Base-by-base conservation (phyloP, 2,329 filamentous ascomycete genomes). In the Phialocephala subalpina region DNA sequence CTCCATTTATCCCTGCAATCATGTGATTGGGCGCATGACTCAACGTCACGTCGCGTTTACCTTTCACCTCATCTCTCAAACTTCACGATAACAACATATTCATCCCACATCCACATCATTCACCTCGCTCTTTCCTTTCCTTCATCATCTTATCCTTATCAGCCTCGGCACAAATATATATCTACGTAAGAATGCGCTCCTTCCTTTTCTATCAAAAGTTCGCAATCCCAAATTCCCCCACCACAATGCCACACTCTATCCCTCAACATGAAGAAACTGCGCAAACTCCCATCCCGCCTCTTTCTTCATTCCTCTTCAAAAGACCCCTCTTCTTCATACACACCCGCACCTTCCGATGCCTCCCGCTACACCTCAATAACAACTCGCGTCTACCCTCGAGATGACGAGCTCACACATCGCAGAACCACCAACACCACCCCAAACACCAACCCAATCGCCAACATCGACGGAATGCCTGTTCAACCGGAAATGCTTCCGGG, bases 1-100 rank as follows among this genome's bases (percentile, higher is more conserved):
- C 14, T 42, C 20, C 14, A 6, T 22, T 1, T 22, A 16, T 58
- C n/a, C 57, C 7, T 18, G 12, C 38, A 16, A 29, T 29, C 20
- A 47, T 25, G 25, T 36, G 22, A 56, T 53, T 16, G 27, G 49
- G 49, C 49, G 49, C 12, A 53, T 53, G 49, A 53, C 16, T 53
- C 61, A 56, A 69, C 42, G 67, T 65, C 40, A 53, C 27, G 22
- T 53, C 45, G 45, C 45, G 45, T 49, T 49, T n/a, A 42, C 18
- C 45, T 49, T 12, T 49, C 11, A 4, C n/a, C 11, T 18, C 11
- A 49, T n/a, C 6, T 49, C 6, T 33, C 29, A 33, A 33, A 4
- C 29, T 33, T 33, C 29, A 33, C 29, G 29, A 33, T 33, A 33
- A 33, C 29, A 33, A 33, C 29, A 33, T 33, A 4, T 33, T 33